Evolutionary conservation across 2,329 filamentous ascomycete genomes (phyloP).

Genomic region (Penicillium occitanis): DNA sequence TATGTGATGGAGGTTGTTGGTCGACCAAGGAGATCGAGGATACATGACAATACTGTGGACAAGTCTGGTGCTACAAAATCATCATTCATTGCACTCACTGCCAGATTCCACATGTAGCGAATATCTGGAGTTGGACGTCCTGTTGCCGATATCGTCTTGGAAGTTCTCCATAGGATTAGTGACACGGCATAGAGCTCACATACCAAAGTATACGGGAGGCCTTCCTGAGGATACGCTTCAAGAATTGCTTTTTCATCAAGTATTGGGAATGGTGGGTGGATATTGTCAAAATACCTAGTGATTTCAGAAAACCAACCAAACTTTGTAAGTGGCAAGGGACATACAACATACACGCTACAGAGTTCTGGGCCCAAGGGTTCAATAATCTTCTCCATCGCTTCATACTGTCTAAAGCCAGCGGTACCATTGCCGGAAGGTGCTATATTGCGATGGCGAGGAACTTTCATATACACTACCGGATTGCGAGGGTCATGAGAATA

Average conservation of each 20-base stretch:
- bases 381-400: conserved; percentile 53
- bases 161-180: conserved; percentile 52
- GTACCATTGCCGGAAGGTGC: conserved; percentile 28
- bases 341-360: conserved; percentile 10
- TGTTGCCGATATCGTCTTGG: conserved; percentile 24
- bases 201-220: conserved; percentile 52
- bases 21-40: conserved; percentile 55
- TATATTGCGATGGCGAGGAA: conserved; percentile 21
- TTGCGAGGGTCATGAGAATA: conserved; percentile 23
- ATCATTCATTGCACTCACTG: conserved; percentile 55
- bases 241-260: conserved; percentile 51
- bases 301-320: conserved; percentile 39
- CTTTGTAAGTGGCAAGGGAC: conserved; percentile 28
- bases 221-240: conserved; percentile 42
- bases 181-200: conserved; percentile 53
- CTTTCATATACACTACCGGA: conserved; percentile 28
- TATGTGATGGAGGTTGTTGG: conserved; percentile 54
- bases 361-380: conserved; percentile 36
- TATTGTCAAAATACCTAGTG: conserved; percentile 51
- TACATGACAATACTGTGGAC: conserved; percentile 51
- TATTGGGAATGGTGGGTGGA: conserved; percentile 54
- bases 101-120: conserved; percentile 58
- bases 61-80: conserved; percentile 53
- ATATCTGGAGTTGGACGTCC: conserved; percentile 44
- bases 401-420: conserved; percentile 38